Evolutionary conservation across 2,329 filamentous ascomycete species (phyloP), one percentile per base, ranked within the genome.

Genomic region (Stagonosporopsis tanaceti): DNA sequence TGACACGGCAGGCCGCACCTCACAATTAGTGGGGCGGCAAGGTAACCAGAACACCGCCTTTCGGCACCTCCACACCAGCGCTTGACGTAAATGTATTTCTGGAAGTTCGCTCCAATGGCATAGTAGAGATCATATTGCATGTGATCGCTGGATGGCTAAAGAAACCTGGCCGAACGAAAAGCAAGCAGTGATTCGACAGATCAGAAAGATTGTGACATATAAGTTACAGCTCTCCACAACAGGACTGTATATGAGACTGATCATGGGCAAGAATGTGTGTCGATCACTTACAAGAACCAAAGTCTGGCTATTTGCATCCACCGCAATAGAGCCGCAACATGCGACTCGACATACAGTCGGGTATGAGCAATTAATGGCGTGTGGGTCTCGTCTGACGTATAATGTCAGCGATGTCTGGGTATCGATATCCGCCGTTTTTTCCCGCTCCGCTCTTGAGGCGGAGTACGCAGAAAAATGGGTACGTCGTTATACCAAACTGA

Each of bases 61-160:
- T 40, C 22, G 25, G 35, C 35, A 6, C 30, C 24, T 30, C 11
- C 15, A 17, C 14, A 25, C 32, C 34, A 34, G 39, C 63, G 63
- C 66, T 68, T 73, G 69, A 73, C 70, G 70, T 73, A 68, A 69
- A 59, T 47, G 54, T 64, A 69, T 67, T 65, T 62, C 60, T 46
- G 51, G 51, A 41, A 39, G 59, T 47, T 47, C 15, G 25, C 25
- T 27, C 42, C 44, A 28, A 37, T 28, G 34, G 27, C 44, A 35
- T 12, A 50, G 32, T 7, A n/a, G 6, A 48, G 24, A 15, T 30
- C n/a, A 27, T 17, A 20, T 37, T 57, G 27, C 34, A 12, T 30
- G 32, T 34, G 32, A 34, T 25, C 44, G 45, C 25, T 40, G 4
- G 25, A 27, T 34, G 37, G n/a, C 41, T 32, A 34, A 3, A 37